Evolutionary conservation across 495 filamentous ascomycete species (phyloP).

Genomic region (Chlorociboria aeruginascens): DNA sequence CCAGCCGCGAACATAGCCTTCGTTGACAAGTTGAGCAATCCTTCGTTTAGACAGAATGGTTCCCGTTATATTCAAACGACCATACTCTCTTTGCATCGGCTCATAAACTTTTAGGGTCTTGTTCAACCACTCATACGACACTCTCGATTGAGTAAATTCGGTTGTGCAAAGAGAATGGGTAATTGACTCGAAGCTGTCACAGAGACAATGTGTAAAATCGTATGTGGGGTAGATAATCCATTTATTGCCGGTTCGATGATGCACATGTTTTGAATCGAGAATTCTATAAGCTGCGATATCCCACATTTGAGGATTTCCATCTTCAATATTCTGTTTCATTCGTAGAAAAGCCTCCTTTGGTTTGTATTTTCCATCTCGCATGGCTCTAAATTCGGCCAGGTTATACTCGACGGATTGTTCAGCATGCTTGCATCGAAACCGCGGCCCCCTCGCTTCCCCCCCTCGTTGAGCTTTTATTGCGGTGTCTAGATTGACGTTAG

Average conservation of each 20-base stretch:
- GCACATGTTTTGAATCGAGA: conserved; percentile 37
- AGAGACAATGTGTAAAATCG: conserved; percentile 75
- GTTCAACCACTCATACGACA: conserved; percentile 74
- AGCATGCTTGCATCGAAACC: conserved; percentile 72
- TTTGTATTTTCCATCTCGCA: conserved; percentile 85
- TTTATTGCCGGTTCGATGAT: conserved; percentile 45
- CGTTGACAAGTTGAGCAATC: conserved; percentile 56
- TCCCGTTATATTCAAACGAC: conserved; percentile 63
- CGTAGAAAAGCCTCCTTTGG: conserved; percentile 78
- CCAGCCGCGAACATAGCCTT: conserved; percentile 57
- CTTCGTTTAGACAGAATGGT: conserved; percentile 70
- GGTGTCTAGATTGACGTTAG: conserved; percentile 28
- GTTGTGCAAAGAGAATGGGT: conserved; percentile 75
- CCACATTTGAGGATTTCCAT: conserved; percentile 43
- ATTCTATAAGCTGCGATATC: conserved; percentile 59
- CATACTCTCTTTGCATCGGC: conserved; percentile 74
- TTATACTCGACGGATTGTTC: conserved; percentile 64
- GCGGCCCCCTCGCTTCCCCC: conserved; percentile 40
- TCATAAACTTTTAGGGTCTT: conserved; percentile 57
- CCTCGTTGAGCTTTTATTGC: conserved; percentile 82
- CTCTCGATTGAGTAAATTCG: conserved; percentile 60
- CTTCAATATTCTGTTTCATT: conserved; percentile 69
- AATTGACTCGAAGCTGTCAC: conserved; percentile 68
- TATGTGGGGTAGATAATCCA: conserved; percentile 79
- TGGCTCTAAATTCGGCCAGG: conserved; percentile 70